Evolutionary conservation across 2,329 filamentous ascomycete species (phyloP).

Genomic region (Saccharata proteae): DNA sequence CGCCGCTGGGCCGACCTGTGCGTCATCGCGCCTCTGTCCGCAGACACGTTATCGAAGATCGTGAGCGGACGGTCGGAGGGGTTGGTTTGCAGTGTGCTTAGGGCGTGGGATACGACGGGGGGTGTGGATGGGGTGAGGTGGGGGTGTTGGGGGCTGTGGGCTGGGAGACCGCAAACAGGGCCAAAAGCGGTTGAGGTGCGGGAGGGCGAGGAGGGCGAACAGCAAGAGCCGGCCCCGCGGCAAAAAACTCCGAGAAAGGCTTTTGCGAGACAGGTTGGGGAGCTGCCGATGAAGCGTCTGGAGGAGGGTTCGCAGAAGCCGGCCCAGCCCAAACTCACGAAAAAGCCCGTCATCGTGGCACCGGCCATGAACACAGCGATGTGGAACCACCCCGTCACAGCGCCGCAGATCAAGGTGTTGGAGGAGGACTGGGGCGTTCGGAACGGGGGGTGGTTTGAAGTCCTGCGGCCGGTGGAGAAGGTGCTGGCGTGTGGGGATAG

Average conservation of each 20-base stretch:
- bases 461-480: conserved; percentile 64
- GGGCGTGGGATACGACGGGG: conserved; percentile 78
- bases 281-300: too few species aligned
- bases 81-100: conserved; percentile 58
- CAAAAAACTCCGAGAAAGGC: not conserved
- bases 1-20: conserved; percentile 71
- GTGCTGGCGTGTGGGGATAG: conserved; percentile 73
- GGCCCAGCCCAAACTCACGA: conserved; percentile 15
- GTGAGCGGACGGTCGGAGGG: conserved; percentile 66
- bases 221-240: too few species aligned
- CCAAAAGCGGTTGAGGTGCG: not conserved
- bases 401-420: conserved; percentile 55
- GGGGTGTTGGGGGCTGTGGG: too few species aligned
- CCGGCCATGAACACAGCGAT: conserved; percentile 84
- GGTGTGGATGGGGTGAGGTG: conserved; percentile 34
- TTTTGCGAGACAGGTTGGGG: too few species aligned
- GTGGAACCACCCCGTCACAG: conserved; percentile 78
- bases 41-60: conserved; percentile 80
- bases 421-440: conserved; percentile 60
- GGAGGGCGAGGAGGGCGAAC: not conserved
- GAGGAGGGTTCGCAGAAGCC: not conserved
- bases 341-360: conserved; percentile 62
- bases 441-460: conserved; percentile 47
- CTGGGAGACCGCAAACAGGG: not conserved
- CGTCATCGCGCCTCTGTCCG: conserved; percentile 67